These are phyloP conservation scores for Candida chilensis DNA, from an alignment of 805 yeast species.

Conservation along the genomic window DNA sequence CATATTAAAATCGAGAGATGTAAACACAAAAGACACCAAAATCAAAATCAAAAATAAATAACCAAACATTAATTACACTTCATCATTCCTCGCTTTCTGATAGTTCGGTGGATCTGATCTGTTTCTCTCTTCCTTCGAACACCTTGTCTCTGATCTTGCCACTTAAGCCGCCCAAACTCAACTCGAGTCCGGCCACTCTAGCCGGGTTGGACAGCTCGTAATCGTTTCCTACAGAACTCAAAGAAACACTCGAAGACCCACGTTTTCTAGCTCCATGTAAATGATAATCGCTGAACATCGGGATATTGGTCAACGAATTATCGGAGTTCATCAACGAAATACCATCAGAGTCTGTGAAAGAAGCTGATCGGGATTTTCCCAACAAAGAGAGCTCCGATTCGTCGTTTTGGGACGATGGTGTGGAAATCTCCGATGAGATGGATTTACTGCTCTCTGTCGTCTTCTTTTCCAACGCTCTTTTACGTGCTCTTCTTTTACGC, in stretches of 20 bases:
- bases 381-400: conserved; percentile 5
- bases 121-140: conserved; percentile 1
- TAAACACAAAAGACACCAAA: too few species aligned
- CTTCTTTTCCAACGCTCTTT: conserved; percentile 12
- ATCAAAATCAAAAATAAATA: too few species aligned
- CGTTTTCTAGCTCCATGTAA: conserved; percentile 15
- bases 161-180: too few species aligned
- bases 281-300: conserved; percentile 47
- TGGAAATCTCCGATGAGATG: not conserved
- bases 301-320: conserved; percentile 54
- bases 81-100: too few species aligned
- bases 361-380: conserved; percentile 16
- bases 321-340: conserved; percentile 54
- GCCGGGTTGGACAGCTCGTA: too few species aligned
- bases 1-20: too few species aligned
- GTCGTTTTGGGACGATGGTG: not conserved
- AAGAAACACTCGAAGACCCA: not conserved
- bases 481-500: conserved; percentile 29
- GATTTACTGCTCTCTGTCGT: conserved; percentile 3
- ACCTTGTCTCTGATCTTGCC: not conserved
- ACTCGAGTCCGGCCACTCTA: too few species aligned
- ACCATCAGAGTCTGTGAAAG: conserved; percentile 41
- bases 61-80: too few species aligned
- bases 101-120: not conserved
- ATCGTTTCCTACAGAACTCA: not conserved